Evolutionary conservation across 2,329 filamentous ascomycete genomes (phyloP), one percentile per base, ranked within the genome.

Genomic region (Penicillium hordei): DNA sequence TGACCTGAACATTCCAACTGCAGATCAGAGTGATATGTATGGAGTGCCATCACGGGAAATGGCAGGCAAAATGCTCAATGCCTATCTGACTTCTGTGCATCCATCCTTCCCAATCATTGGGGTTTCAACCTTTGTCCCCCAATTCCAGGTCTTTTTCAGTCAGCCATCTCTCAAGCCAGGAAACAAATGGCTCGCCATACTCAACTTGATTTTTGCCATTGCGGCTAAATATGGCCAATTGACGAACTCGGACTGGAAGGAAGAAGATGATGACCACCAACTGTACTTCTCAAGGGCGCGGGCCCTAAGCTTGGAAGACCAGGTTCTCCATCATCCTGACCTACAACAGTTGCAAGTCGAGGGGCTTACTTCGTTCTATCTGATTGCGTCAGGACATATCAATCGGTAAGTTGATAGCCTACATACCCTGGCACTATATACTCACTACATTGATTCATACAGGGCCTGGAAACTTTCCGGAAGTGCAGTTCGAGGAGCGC

Each of bases 131-230:
- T 79, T 80, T 58, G 69, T 72, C n/a, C 69, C 67, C 10, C 75
- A 78, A 42, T 79, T 78, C 43, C 71, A 74, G 42, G 68, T 73
- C 15, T 76, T 76, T 58, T 74, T 71, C 55, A 70, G 62, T 34
- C 67, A 72, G 21, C 67, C 68, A 1, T 65, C 66, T 17, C 52
- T 76, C 21, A 71, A 67, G 13, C 74, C 75, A 6, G 75, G 74
- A 6, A 74, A 69, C 46, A 75, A 73, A 51, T 77, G 75, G 75
- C 70, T 79, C 17, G 74, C 78, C 15, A 78, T 78, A 31, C 63
- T 79, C 33, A 79, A 80, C 58, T 57, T 79, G 31, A 74, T 79
- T 6, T 78, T 79, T 58, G 77, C 77, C 13, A 75, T 78, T 57
- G 74, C 70, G 17, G 71, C 76, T 15, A 73, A 71, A 58, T 75